Evolutionary conservation across 768 basidiomycete species (phyloP).

Genomic region (Imleria badia): DNA sequence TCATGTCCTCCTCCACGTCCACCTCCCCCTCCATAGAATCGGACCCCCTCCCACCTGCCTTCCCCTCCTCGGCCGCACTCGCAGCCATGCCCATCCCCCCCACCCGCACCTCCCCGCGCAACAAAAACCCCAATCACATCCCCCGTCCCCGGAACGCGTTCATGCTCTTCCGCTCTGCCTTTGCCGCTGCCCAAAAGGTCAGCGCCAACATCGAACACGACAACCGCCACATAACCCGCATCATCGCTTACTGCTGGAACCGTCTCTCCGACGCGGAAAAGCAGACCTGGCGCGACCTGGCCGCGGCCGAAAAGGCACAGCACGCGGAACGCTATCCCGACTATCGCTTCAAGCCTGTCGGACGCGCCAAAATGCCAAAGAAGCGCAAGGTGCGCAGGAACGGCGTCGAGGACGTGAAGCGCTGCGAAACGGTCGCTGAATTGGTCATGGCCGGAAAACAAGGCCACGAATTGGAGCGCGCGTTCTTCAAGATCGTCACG

Average conservation of each 20-base stretch:
- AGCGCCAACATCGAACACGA: conserved; percentile 50
- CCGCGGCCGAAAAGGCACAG: conserved; percentile 50
- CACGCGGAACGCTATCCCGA: conserved; percentile 50
- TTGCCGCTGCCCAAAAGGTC: conserved; percentile 53
- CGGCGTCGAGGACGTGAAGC: conserved; percentile 44
- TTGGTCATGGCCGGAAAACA: conserved; percentile 50
- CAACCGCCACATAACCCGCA: conserved; percentile 57
- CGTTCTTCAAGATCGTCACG: conserved; percentile 38
- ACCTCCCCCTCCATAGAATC: conserved; percentile 10
- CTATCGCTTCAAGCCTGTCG: conserved; percentile 53
- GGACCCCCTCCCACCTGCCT: not conserved
- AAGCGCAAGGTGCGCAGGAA: conserved; percentile 56
- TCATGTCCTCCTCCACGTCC: conserved; percentile 10
- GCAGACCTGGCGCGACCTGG: conserved; percentile 48
- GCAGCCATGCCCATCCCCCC: conserved; percentile 32
- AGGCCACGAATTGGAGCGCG: conserved; percentile 47
- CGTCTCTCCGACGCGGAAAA: conserved; percentile 50
- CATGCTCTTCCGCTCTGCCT: conserved; percentile 62
- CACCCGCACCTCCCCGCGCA: conserved; percentile 28
- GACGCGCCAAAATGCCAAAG: conserved; percentile 42
- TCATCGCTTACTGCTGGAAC: conserved; percentile 56
- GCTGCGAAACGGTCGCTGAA: conserved; percentile 51
- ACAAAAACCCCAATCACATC: conserved; percentile 41
- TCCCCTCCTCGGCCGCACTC: conserved; percentile 21
- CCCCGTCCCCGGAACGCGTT: conserved; percentile 43